Evolutionary conservation across 2,329 filamentous ascomycete genomes (phyloP), one percentile per base, ranked within the genome.

Genomic region (Leptographium procerum): DNA sequence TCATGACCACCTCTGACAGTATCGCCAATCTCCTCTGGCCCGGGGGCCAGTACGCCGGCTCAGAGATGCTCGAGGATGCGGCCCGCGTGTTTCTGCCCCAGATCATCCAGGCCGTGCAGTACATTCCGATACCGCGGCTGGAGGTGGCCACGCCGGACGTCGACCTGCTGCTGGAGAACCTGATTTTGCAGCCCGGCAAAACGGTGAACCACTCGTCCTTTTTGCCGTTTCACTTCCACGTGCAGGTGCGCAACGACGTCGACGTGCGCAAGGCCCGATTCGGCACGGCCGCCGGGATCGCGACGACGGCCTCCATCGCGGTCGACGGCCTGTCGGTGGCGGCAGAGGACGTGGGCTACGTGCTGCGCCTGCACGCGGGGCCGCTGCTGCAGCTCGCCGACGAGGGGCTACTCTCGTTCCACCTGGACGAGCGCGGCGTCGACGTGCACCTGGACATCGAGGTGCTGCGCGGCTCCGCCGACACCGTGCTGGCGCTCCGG

Each of bases 201-300:
- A 95, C 90, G 0, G 79, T 95, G 65, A 92, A 96, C 69, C 76
- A 86, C 61, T 89, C 87, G 3, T 96, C 91, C 0, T 97, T 97
- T 75, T 77, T 97, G 1, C 92, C 92, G 0, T 92, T 90, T 73
- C 84, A 85, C 58, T 77, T 96, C 57, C 86, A 88, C 51, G 75
- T 96, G 4, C 86, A 91, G 62, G 92, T 89, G 0, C 86, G 87
- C 70, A 96, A 95, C 66, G 88, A 95, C 64, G 74, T 96, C 36
- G 89, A 95, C 63, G 84, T 96, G 47, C 82, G 86, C 63, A 95
- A 95, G 69, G 86, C 85, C 22, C 84, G 80, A 8, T 82, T 87
- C 76, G 70, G 83, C 54, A 91, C 87, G 0, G 79, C 80, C 2
- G 84, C 87, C 0, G 72, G 72, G 8, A 76, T 86, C 58, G 86